Evolutionary conservation across 306 rosid species (phyloP).

Genomic region (Cicer yamashitae): DNA sequence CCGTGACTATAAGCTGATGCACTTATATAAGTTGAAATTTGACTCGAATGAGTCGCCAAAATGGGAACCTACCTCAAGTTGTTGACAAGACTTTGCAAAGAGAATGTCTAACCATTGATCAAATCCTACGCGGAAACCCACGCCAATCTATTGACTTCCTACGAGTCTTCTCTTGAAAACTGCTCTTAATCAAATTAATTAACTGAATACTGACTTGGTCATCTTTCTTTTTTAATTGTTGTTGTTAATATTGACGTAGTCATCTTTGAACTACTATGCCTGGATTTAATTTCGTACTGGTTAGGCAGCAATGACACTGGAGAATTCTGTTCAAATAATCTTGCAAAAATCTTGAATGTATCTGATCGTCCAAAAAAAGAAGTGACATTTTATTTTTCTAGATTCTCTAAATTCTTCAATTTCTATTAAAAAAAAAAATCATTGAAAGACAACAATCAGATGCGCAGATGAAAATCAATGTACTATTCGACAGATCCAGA

Average conservation of each 20-base stretch:
- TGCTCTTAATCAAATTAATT: not conserved
- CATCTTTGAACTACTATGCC: not conserved
- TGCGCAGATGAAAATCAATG: constrained; percentile 40
- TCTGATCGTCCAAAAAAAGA: constrained; percentile 16
- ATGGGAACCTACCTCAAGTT: not conserved
- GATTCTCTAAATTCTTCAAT: constrained; percentile 29
- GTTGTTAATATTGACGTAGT: not conserved
- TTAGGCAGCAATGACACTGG: not conserved
- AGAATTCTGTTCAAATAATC: not conserved
- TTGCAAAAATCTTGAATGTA: constrained; percentile 33
- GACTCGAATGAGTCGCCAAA: not conserved
- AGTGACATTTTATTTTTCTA: not conserved
- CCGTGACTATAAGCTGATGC: not conserved
- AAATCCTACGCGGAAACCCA: not conserved
- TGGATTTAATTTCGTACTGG: constrained; percentile 9
- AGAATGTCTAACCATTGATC: not conserved
- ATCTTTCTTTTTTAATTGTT: not conserved
- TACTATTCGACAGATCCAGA: constrained; percentile 21
- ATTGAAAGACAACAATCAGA: constrained; percentile 35
- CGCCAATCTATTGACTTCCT: not conserved
- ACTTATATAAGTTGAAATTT: constrained; percentile 32
- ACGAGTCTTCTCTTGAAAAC: not conserved
- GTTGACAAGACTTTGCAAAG: not conserved
- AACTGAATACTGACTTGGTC: not conserved
- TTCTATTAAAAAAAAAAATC: constrained; percentile 2